Evolutionary conservation across 352 stramenopile genomes (phyloP).

Genomic region (Halophytophthora batemanensis): DNA sequence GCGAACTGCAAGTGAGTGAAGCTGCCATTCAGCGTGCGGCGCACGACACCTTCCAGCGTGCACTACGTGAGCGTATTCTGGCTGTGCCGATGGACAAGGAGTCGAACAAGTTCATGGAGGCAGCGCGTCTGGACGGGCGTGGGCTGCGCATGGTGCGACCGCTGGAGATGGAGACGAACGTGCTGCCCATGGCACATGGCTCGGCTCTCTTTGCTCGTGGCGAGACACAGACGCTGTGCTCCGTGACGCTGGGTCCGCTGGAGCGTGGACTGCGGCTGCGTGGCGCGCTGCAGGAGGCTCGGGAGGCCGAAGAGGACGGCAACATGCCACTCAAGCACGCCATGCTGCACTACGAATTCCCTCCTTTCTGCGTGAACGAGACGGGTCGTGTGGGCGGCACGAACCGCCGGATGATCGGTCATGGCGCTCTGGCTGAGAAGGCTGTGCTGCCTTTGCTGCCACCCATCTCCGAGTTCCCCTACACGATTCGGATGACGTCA

Average conservation of each 20-base stretch:
- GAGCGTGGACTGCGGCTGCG: slow-evolving; percentile 73
- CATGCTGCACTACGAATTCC: slow-evolving; percentile 99
- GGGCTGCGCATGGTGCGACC: slow-evolving; percentile 74
- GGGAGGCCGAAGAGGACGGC: slow-evolving; percentile 31
- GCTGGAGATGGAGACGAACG: slow-evolving; percentile 82
- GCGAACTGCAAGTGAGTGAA: slow-evolving; percentile 36
- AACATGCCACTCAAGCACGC: slow-evolving; percentile 58
- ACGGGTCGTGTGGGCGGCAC: slow-evolving; percentile 83
- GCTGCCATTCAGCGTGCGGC: slow-evolving; percentile 54
- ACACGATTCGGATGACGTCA: slow-evolving; percentile 95
- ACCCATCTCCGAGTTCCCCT: slow-evolving; percentile 91
- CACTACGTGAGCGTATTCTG: slow-evolving; percentile 68
- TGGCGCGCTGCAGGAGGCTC: slow-evolving; percentile 47
- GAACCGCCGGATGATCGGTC: slow-evolving; percentile 94
- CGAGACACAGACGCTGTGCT: slow-evolving; percentile 89
- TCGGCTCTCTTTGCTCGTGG: slow-evolving; percentile 87
- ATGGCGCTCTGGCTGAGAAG: slow-evolving; percentile 97
- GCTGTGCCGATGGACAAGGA: slow-evolving; percentile 24
- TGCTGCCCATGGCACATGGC: slow-evolving; percentile 88
- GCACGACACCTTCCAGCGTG: slow-evolving; percentile 75
- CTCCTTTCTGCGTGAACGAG: slow-evolving; percentile 96
- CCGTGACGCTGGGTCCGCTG: slow-evolving; percentile 83
- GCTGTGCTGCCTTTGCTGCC: slow-evolving; percentile 92
- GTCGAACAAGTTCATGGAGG: slow-evolving; percentile 33
- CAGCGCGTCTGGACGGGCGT: slow-evolving; percentile 85